Conservation (phyloP, 371 early-diverging fungal species). For the Gilbertella persicaria region DNA sequence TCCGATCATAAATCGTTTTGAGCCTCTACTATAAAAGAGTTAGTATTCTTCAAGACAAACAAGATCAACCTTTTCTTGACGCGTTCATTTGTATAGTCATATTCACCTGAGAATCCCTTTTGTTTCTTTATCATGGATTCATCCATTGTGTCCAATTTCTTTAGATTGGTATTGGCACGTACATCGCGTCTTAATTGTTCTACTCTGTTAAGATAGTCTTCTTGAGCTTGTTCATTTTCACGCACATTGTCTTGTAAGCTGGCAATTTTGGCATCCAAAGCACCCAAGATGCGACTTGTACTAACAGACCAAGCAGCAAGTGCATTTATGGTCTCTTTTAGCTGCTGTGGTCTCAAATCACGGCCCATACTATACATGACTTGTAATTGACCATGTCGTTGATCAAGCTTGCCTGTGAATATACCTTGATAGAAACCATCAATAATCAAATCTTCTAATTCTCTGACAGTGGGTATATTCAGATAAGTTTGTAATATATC, state of each 20-base stretch:
- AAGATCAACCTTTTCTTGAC: conserved; percentile 22
- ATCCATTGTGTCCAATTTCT: conserved; percentile 18
- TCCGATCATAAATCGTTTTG: conserved; percentile 41
- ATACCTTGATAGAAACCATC: conserved; percentile 83
- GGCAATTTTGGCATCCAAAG: conserved; percentile 67
- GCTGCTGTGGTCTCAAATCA: conserved; percentile 71
- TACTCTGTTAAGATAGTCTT: conserved; percentile 47
- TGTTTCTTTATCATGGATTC: conserved; percentile 10
- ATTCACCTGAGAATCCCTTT: conserved; percentile 8
- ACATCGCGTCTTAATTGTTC: conserved; percentile 51
- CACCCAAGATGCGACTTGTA: conserved; percentile 58
- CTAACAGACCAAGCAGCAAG: conserved; percentile 64
- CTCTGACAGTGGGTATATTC: conserved; percentile 73
- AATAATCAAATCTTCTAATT: conserved; percentile 85
- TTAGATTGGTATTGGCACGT: conserved; percentile 20
- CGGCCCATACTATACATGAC: conserved; percentile 84
- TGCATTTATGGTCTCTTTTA: conserved; percentile 54
- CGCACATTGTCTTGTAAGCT: conserved; percentile 55
- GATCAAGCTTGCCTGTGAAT: conserved; percentile 81
- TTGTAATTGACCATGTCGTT: conserved; percentile 70
- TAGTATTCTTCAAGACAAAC: conserved; percentile 37
- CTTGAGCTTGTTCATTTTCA: conserved; percentile 57
- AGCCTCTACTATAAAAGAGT: conserved; percentile 44
- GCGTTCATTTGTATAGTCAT: conserved; percentile 17
- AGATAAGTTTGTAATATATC: conserved; percentile 63